Percentiles rank a stretch among this genome's conserved stretches.
These are phyloP conservation scores for Tricholoma matsutake DNA, from an alignment of 768 basidiomycete species.

Conservation along the genomic window DNA sequence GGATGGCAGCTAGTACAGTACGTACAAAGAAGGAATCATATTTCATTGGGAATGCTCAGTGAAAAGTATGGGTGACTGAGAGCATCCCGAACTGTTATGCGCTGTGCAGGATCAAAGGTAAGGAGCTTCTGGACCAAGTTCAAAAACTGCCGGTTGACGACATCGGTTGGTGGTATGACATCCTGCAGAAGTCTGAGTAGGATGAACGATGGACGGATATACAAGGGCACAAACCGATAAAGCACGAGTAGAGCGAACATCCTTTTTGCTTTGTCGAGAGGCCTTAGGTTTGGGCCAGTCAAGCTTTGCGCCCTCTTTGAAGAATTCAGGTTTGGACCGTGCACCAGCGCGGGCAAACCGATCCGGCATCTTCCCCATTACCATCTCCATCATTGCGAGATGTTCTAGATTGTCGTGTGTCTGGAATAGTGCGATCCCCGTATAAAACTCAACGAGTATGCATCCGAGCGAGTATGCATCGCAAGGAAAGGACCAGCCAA, in stretches of 20 bases:
- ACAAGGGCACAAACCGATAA: conserved; percentile 54
- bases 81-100: conserved; percentile 86
- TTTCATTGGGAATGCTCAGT: conserved; percentile 62
- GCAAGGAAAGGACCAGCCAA: conserved; percentile 98
- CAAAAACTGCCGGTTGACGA: conserved; percentile 75
- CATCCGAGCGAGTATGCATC: conserved; percentile 98
- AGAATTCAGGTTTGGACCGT: conserved; percentile 87
- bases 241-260: conserved; percentile 81
- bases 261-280: conserved; percentile 88
- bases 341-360: conserved; percentile 75
- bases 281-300: conserved; percentile 93
- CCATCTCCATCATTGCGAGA: conserved; percentile 99
- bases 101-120: conserved; percentile 84
- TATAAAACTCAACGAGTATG: conserved; percentile 98
- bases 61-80: conserved; percentile 86
- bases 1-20: conserved; percentile 25
- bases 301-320: conserved; percentile 80
- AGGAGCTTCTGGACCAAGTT: conserved; percentile 86
- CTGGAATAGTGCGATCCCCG: conserved; percentile 97
- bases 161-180: conserved; percentile 77
- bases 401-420: conserved; percentile 99
- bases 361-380: conserved; percentile 97
- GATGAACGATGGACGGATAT: conserved; percentile 10
- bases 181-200: conserved; percentile 47
- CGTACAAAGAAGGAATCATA: conserved; percentile 37